Evolutionary conservation across 306 rosid species (phyloP), one percentile per base, ranked within the genome.

Genomic region (Coriaria nepalensis): DNA sequence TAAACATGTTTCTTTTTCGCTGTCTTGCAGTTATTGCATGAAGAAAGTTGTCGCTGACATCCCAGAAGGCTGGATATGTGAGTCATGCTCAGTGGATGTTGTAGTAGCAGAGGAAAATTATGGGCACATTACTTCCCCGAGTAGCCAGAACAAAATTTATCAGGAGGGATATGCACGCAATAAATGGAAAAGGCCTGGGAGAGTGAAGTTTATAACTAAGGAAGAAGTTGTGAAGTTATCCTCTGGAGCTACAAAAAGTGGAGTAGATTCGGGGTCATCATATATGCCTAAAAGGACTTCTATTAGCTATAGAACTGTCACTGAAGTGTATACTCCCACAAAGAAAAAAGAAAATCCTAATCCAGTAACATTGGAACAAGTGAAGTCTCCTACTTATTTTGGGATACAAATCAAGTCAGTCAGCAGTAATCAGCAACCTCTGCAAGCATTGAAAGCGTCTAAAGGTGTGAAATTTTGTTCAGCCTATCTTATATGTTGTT

Each of bases 21-120:
- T 45, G 34, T 35, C 55, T 75, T 57, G 29, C 78, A 87, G 96
- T 50, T 82, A 79, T 51, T 87, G 94, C 72, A 77, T 77, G 78
- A 43, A 15, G 43, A 9, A 1, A 12, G 0, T 4, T 59, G 5
- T 6, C 6, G 0, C 0, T 5, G 57, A 12, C 12, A 20, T 65
- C 53, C 78, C 75, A 6, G 53, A 62, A 4, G 36, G 47, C 6
- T 87, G 94, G 96, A 9, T 60, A 11, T 87, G 96, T 57, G 78
- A 72, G 20, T 9, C 62, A 14, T 87, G 96, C 56, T 10, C 41
- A 33, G 7, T 52, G 37, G 40, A 38, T 8, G 62, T 15, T 15
- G 13, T 43, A 45, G 49, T 13, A 0, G 7, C 20, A 7, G 49
- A 5, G 6, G 14, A 45, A 45, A 13, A 6, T n/a, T 20, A n/a